Conservation (phyloP, 2,329 filamentous ascomycete genomes). For the Cercospora citrullina region DNA sequence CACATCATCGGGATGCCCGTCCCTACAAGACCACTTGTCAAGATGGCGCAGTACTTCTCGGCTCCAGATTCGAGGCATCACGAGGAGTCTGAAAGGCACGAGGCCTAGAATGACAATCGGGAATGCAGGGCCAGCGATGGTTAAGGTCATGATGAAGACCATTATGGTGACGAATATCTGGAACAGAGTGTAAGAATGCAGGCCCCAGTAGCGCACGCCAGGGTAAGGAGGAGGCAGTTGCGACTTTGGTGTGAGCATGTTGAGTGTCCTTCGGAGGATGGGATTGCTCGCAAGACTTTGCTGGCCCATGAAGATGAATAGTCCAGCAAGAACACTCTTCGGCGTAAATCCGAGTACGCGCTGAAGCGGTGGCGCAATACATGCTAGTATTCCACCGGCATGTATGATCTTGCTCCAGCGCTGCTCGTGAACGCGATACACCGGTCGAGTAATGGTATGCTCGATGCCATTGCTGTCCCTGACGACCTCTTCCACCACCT, state of each 20-base stretch:
- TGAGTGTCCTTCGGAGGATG: conserved; percentile 59
- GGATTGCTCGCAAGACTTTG: conserved; percentile 65
- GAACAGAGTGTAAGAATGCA: conserved; percentile 60
- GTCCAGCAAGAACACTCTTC: conserved; percentile 63
- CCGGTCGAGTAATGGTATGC: conserved; percentile 35
- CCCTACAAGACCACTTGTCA: conserved; percentile 47
- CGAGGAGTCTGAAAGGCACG: conserved; percentile 61
- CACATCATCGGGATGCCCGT: conserved; percentile 38
- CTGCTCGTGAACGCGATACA: conserved; percentile 61
- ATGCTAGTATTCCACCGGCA: conserved; percentile 60
- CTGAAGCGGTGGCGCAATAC: conserved; percentile 64
- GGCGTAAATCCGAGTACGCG: conserved; percentile 63
- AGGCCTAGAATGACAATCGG: conserved; percentile 63
- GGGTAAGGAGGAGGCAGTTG: conserved; percentile 34
- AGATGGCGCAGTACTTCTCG: conserved; percentile 57
- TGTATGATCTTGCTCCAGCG: conserved; percentile 64
- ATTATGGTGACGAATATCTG: conserved; percentile 60
- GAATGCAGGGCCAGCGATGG: conserved; percentile 61
- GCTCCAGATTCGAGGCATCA: conserved; percentile 63
- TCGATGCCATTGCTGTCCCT: conserved; percentile 42
- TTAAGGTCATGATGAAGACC: conserved; percentile 64
- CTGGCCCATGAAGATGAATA: conserved; percentile 70
- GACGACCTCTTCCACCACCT: conserved; percentile 46
- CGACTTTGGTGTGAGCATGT: conserved; percentile 57
- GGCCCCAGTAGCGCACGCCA: conserved; percentile 48